Evolutionary conservation across 208 protist genomes (phyloP).

Genomic region (Trypanosoma cruzi): DNA sequence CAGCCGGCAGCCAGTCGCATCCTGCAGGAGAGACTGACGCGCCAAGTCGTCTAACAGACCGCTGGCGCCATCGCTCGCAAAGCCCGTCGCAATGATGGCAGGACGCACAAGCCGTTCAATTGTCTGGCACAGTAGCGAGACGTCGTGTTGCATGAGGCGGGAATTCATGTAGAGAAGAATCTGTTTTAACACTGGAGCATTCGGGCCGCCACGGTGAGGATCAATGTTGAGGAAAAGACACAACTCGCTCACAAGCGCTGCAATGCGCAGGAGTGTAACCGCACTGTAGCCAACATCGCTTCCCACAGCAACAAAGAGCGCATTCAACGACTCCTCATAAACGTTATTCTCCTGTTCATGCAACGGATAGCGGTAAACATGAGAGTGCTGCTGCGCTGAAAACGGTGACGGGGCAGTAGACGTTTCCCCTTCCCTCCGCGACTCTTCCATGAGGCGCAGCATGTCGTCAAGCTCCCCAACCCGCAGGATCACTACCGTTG

Average conservation of each 20-base stretch:
- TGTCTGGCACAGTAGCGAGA: slow-evolving; percentile 15
- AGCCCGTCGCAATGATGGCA: slow-evolving; percentile 22
- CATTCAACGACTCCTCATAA: not conserved
- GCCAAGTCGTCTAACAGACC: slow-evolving; percentile 17
- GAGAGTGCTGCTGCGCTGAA: slow-evolving; percentile 9
- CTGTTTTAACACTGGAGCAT: slow-evolving; percentile 16
- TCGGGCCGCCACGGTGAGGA: slow-evolving; percentile 9
- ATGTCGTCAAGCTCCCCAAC: slow-evolving; percentile 21
- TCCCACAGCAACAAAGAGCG: slow-evolving; percentile 14
- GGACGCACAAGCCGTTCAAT: slow-evolving; percentile 13
- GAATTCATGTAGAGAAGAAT: slow-evolving; percentile 12
- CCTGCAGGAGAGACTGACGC: slow-evolving; percentile 5
- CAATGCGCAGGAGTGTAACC: slow-evolving; percentile 18
- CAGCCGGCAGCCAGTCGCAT: not conserved
- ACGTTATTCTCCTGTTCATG: not conserved
- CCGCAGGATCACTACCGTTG: slow-evolving; percentile 15
- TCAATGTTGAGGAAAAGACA: slow-evolving; percentile 27
- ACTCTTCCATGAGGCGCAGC: slow-evolving; percentile 6
- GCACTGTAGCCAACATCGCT: slow-evolving; percentile 22
- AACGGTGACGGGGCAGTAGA: slow-evolving; percentile 2
- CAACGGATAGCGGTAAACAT: slow-evolving; percentile 2
- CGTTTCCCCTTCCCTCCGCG: not conserved
- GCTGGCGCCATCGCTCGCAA: not conserved
- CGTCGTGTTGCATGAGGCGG: slow-evolving; percentile 7
- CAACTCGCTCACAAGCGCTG: slow-evolving; percentile 19